phyloP scores from a whole-genome alignment of 208 protist species.

The Leishmania guyanensis region DNA sequence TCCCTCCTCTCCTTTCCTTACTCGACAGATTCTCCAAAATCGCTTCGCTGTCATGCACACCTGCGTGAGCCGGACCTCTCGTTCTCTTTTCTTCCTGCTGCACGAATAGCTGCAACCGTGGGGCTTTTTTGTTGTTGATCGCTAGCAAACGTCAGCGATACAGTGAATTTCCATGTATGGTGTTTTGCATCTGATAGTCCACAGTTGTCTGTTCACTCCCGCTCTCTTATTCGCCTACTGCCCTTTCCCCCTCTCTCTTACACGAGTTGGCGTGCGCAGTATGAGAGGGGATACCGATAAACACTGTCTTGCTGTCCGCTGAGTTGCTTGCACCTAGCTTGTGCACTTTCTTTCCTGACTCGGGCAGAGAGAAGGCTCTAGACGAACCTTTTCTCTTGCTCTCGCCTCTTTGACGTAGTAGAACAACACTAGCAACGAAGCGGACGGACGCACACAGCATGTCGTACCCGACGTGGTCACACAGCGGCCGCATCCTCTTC shows the following conservation, averaged over 20 bases:
- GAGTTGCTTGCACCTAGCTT: not conserved
- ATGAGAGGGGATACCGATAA: not conserved
- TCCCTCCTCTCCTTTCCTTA: not conserved
- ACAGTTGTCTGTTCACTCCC: not conserved
- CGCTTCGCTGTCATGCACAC: not conserved
- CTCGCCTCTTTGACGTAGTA: too few relatives aligned
- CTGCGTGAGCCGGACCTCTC: not conserved
- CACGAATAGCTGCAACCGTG: not conserved
- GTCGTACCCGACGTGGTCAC: conserved; percentile 16
- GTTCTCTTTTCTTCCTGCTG: not conserved
- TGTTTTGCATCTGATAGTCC: not conserved
- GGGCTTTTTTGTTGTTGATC: not conserved
- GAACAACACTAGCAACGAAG: not conserved
- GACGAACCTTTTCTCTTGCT: not conserved
- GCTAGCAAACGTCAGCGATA: not conserved
- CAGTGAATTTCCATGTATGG: not conserved
- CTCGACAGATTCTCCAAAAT: not conserved
- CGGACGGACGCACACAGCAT: not conserved
- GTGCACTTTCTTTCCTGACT: not conserved
- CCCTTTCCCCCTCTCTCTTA: not conserved
- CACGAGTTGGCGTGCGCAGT: not conserved
- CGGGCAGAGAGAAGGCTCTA: not conserved
- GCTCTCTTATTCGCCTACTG: not conserved
- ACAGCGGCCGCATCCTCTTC: conserved; percentile 27
- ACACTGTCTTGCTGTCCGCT: not conserved